phyloP scores from a whole-genome alignment of 148 eudicot species.

The Silene latifolia region DNA sequence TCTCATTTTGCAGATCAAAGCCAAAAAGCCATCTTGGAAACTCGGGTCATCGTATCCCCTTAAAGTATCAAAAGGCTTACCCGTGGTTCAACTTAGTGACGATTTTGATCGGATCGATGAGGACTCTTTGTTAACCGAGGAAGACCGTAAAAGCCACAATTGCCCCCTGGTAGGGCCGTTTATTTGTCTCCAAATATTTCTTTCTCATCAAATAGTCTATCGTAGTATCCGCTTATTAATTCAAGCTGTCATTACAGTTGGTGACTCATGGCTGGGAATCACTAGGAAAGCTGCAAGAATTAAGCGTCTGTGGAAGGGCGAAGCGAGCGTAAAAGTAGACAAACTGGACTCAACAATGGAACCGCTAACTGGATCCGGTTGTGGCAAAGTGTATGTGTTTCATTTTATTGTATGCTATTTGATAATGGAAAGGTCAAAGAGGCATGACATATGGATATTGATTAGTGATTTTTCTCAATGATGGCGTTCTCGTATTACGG shows the following conservation, averaged over 20 bases:
- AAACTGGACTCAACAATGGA: slow-evolving; percentile 75
- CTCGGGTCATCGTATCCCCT: slow-evolving; percentile 82
- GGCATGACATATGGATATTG: background rate
- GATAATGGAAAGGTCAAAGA: background rate
- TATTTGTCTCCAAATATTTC: background rate
- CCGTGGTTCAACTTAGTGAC: slow-evolving; percentile 63
- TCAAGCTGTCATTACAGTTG: slow-evolving; percentile 32
- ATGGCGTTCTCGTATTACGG: slow-evolving; percentile 27
- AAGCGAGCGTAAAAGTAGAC: slow-evolving; percentile 74
- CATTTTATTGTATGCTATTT: background rate
- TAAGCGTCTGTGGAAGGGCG: slow-evolving; percentile 93
- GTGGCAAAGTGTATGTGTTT: slow-evolving; percentile 73
- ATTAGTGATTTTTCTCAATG: background rate
- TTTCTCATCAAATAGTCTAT: background rate
- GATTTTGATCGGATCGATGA: slow-evolving; percentile 89
- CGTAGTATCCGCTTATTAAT: slow-evolving; percentile 6
- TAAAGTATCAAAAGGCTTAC: slow-evolving; percentile 52
- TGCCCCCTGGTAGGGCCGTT: slow-evolving; percentile 45
- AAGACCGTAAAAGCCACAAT: slow-evolving; percentile 78
- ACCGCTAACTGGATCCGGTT: slow-evolving; percentile 78
- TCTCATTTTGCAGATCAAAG: slow-evolving; percentile 39
- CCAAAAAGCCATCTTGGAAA: slow-evolving; percentile 83
- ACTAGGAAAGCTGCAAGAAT: slow-evolving; percentile 95
- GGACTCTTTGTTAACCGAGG: slow-evolving; percentile 86
- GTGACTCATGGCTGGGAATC: slow-evolving; percentile 84